Evolutionary conservation across 2,329 filamentous ascomycete species (phyloP).

Genomic region (Penicillium sp.): DNA sequence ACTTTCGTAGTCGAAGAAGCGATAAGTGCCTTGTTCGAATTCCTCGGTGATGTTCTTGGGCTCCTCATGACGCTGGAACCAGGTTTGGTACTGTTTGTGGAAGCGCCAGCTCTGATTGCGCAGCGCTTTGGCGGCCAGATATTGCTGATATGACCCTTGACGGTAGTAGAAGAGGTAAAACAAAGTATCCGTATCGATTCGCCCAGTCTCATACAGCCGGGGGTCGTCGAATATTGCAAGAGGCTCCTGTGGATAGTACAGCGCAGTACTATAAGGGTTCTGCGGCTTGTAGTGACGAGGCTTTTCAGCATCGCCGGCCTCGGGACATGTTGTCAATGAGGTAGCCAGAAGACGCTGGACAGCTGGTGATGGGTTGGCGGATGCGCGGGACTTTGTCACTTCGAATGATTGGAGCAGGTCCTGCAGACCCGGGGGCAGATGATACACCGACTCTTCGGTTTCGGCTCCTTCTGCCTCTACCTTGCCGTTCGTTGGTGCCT

Average conservation of each 20-base stretch:
- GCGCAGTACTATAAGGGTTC: conserved; percentile 69
- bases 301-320: conserved; percentile 73
- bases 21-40: conserved; percentile 96
- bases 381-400: conserved; percentile 67
- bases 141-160: conserved; percentile 93
- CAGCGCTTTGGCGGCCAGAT: conserved; percentile 89
- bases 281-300: conserved; percentile 81
- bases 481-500: conserved; percentile 51
- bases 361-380: conserved; percentile 58
- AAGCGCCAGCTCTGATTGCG: conserved; percentile 99
- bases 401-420: conserved; percentile 92
- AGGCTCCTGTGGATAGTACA: conserved; percentile 91
- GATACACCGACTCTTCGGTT: conserved; percentile 79
- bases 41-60: conserved; percentile 98
- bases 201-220: conserved; percentile 66
- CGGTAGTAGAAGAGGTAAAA: conserved; percentile 99
- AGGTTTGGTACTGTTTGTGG: conserved; percentile 99
- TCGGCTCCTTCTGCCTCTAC: conserved; percentile 47
- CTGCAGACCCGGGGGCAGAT: conserved; percentile 81
- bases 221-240: conserved; percentile 88
- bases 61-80: conserved; percentile 98
- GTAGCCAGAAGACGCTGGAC: conserved; percentile 70
- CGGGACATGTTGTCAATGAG: conserved; percentile 70
- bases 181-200: conserved; percentile 90
- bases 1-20: conserved; percentile 99